A percentile compares a stretch with the other conserved stretches of the same genome.
Conservation (phyloP, 2,329 filamentous ascomycete genomes). For the Colletotrichum sp. region DNA sequence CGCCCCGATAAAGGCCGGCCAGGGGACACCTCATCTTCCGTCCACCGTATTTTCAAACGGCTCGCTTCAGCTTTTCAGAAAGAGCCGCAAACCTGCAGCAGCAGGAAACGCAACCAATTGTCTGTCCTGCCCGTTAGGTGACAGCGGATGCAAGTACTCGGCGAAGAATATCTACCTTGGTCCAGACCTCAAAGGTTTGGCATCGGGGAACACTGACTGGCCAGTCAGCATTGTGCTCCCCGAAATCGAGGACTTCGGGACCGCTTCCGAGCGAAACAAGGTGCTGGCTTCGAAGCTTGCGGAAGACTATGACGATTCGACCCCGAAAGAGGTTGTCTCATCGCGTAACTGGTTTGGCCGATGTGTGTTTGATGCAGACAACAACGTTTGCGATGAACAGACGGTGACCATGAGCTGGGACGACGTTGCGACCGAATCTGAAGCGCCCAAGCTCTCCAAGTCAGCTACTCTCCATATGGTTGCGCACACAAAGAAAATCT, state of each 20-base stretch:
- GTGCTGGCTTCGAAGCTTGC: slow-evolving; percentile 49
- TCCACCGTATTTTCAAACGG: slow-evolving; percentile 78
- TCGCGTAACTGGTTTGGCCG: slow-evolving; percentile 81
- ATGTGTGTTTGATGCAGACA: slow-evolving; percentile 94
- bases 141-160: slow-evolving; percentile 81
- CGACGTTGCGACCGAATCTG: slow-evolving; percentile 56
- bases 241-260: slow-evolving; percentile 81
- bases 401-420: slow-evolving; percentile 89
- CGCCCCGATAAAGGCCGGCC: slow-evolving; percentile 62
- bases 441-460: slow-evolving; percentile 53
- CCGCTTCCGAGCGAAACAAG: slow-evolving; percentile 38
- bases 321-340: slow-evolving; percentile 51
- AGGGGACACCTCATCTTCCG: slow-evolving; percentile 71
- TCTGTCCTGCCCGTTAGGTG: slow-evolving; percentile 73
- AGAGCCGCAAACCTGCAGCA: slow-evolving; percentile 73
- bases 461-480: slow-evolving; percentile 94
- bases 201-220: slow-evolving; percentile 74
- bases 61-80: slow-evolving; percentile 78
- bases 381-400: slow-evolving; percentile 93
- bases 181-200: slow-evolving; percentile 62
- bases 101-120: slow-evolving; percentile 88
- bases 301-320: slow-evolving; percentile 59
- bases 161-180: slow-evolving; percentile 84
- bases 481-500: slow-evolving; percentile 85
- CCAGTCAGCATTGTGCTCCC: slow-evolving; percentile 89